phyloP scores from a whole-genome alignment of 2,329 filamentous ascomycete genomes.

The Cordyceps pruinosa region DNA sequence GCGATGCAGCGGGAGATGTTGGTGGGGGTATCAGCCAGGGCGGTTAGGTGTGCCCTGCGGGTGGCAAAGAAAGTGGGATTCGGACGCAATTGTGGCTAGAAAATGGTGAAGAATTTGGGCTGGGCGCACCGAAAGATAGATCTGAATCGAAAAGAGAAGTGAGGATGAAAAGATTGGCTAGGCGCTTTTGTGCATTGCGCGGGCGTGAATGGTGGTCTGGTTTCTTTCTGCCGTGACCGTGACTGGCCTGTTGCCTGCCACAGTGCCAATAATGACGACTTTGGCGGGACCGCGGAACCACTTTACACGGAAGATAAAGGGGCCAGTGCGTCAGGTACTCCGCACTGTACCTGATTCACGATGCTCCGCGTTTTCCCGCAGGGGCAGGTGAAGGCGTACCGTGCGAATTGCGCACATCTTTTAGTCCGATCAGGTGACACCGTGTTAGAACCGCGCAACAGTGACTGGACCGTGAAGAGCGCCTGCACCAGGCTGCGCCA shows the following conservation, averaged over 20 bases:
- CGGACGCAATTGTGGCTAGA: not conserved
- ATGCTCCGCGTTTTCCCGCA: not conserved
- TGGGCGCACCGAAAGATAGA: not conserved
- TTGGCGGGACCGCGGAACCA: slow-evolving; percentile 18
- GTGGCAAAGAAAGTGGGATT: not conserved
- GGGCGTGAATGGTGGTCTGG: slow-evolving; percentile 19
- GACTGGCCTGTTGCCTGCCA: slow-evolving; percentile 21
- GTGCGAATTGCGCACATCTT: slow-evolving; percentile 15
- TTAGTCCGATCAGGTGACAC: slow-evolving; percentile 26
- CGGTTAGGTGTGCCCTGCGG: too few species aligned
- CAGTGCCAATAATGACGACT: slow-evolving; percentile 20
- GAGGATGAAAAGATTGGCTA: not conserved
- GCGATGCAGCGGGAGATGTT: not conserved
- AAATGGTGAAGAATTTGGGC: not conserved
- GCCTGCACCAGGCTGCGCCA: slow-evolving; percentile 17
- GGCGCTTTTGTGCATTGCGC: not conserved
- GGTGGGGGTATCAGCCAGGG: not conserved
- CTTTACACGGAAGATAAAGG: slow-evolving; percentile 23
- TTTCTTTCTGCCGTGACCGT: slow-evolving; percentile 19
- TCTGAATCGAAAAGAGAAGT: not conserved
- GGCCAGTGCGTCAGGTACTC: slow-evolving; percentile 7
- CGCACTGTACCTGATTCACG: slow-evolving; percentile 12
- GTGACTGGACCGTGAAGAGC: slow-evolving; percentile 5
- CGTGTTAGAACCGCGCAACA: slow-evolving; percentile 25
- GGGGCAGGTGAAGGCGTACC: slow-evolving; percentile 10